Base-by-base conservation (phyloP, 148 eudicot species). In the Tetragonia tetragonoides region DNA sequence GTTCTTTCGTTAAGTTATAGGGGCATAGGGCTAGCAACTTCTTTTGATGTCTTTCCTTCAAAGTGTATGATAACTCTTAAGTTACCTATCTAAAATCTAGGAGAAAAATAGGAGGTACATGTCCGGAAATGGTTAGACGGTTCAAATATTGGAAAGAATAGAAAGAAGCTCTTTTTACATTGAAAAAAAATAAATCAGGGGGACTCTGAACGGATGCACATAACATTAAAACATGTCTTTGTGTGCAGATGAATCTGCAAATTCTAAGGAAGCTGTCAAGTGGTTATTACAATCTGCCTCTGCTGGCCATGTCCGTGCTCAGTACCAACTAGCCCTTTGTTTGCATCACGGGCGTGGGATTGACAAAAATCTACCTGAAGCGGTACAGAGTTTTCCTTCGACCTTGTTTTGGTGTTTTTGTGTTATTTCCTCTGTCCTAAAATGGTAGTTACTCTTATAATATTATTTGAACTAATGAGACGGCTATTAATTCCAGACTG, bases 281-380 rank as follows among this genome's bases (percentile, higher is more conserved):
- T 94, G 95, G 95, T 82, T 94, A 66, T 70, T 78, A 59, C 74
- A 87, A 77, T 88, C 95, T 74, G 88, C 97, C 38, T 42, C 78
- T 71, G 81, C 92, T 59, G 98, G 95, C 59, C 85, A 89, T 84
- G 87, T 87, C 41, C 98, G 98, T 83, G 96, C 97, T 59, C 98
- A 91, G 79, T 95, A 95, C 79, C 98, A 95, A 77, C 87, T 95
- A 39, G 98, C 97, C 9, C 88, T 95, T 64, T 95, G 96, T 82
- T 84, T 88, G 44, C 97, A 92, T 76, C 89, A 87, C 74, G 97
- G 93, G 44, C 91, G 89, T 66, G 97, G 89, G 62, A 77, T 88
- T 66, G 78, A 73, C 53, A 86, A 44, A 69, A 87, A 85, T 83
- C 81, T 82, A 15, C 77, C 77, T 21, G 90, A 88, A 87, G 94